These are phyloP conservation scores for Sugiyamaella pinicola DNA, from an alignment of 1,139 yeast genomes.

Conservation along the genomic window DNA sequence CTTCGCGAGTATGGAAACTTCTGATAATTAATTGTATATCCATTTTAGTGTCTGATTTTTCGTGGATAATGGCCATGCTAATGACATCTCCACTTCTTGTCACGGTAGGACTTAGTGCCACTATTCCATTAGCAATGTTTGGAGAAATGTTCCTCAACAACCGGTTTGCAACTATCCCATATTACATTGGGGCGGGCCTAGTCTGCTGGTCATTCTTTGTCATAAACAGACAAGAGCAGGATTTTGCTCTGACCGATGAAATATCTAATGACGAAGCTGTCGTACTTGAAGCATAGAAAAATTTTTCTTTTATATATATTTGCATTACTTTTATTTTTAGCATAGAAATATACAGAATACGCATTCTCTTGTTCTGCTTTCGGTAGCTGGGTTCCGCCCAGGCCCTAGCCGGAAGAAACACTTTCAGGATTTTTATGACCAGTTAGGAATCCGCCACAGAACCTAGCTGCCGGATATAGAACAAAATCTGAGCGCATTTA, in stretches of 20 bases:
- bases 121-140: constrained; percentile 91
- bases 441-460: no score
- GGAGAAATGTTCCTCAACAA: constrained; percentile 81
- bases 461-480: no score
- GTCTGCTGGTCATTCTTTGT: constrained; percentile 83
- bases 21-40: constrained; percentile 68
- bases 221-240: constrained; percentile 75
- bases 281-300: constrained; percentile 17
- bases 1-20: constrained; percentile 54
- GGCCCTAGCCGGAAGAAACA: no score
- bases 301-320: background rate
- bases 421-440: no score
- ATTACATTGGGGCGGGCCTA: constrained; percentile 75
- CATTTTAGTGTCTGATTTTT: constrained; percentile 83
- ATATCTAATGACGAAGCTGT: constrained; percentile 32
- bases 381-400: constrained; percentile 7
- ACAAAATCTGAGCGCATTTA: no score
- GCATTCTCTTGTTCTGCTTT: no score
- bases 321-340: constrained; percentile 1
- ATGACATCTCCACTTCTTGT: constrained; percentile 92
- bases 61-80: constrained; percentile 95
- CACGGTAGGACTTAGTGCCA: constrained; percentile 89
- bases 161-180: constrained; percentile 59
- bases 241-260: constrained; percentile 38
- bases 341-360: constrained; percentile 4